Evolutionary conservation across 345 rosid species (phyloP), one percentile per base, ranked within the genome.

Genomic region (Euclidium syriacum): DNA sequence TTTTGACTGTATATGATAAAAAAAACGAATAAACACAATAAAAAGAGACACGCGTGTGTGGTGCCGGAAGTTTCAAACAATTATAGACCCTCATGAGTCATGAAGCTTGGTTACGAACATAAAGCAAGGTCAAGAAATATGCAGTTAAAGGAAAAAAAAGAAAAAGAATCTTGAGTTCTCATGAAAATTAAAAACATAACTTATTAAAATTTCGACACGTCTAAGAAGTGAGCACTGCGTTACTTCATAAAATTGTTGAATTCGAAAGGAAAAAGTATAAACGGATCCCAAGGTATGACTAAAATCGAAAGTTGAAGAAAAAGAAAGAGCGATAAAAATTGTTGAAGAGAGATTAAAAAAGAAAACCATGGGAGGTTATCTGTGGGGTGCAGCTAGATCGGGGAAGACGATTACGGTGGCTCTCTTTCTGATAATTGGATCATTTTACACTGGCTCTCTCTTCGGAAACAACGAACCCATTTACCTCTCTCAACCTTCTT

Each of bases 371-470:
- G 80, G 84, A 15, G 86, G 81, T 10, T 77, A 60, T 36, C 26
- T 68, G 7, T 56, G 84, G 62, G 70, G 88, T 4, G 79, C 80
- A 36, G 87, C 80, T 16, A 87, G 79, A 75, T 80, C 95, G 10
- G 90, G 85, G 61, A 82, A 81, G 78, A 68, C 77, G 76, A 85
- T 90, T 68, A 77, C 84, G 81, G 76, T 74, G 62, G 81, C 85
- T n/a, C 76, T 84, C 58, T 25, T 90, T 64, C 65, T 94, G 19
- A 83, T 85, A 85, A 64, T 71, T 39, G 96, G 81, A 3, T 94
- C 99, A 16, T 90, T 90, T 70, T 90, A 85, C 78, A 35, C 77
- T 1, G 99, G 97, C 27, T 78, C 89, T 52, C 85, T 90, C 47
- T 87, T 94, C 58, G 91, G 91, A 23, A 79, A 77, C 78, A 83